Evolutionary conservation across 768 basidiomycete genomes (phyloP), one percentile per base, ranked within the genome.

Genomic region (Pleurotus platypus): DNA sequence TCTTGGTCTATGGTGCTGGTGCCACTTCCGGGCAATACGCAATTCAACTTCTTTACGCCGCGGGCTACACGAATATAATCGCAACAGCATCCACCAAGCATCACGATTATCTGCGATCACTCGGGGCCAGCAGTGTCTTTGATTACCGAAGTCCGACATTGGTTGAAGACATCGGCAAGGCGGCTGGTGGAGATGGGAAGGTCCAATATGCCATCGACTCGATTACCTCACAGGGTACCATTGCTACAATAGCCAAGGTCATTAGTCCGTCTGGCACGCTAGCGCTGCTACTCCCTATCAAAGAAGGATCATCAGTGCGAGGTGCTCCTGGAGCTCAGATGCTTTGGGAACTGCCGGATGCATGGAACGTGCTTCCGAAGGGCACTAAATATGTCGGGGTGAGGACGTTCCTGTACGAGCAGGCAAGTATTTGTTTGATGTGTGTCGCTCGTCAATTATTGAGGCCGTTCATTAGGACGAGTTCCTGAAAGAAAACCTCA

Each of bases 211-310:
- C 68, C 15, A 43, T 78, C 46, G 76, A 79, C 60, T 72, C 71
- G 55, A 70, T 78, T 51, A 61, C 74, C n/a, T 64, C 76, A 0
- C 67, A 71, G 45, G 60, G 58, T 2, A 72, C 67, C 8, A 54
- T 82, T 54, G 66, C 60, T 3, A 64, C 64, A 13, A 65, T 83
- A 15, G 65, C 73, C 2, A 65, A 73, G 27, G 63, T 79, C 4
- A 65, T 79, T 24, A 69, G 68, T 47, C 63, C 75, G 3, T 56
- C 60, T n/a, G 78, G 74, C 35, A 74, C 63, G 30, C 67, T 78
- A 3, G 80, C 80, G 2, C 54, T 79, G 15, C 65, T 82, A 22
- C 56, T 79, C 46, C 80, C 81, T 0, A 64, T 81, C 48, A 84
- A 83, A 61, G 67, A 74, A 56, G 76, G 77, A 12, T 65, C 63